Conservation (phyloP, 169 alveolate genomes). For the Cryptosporidium felis region DNA sequence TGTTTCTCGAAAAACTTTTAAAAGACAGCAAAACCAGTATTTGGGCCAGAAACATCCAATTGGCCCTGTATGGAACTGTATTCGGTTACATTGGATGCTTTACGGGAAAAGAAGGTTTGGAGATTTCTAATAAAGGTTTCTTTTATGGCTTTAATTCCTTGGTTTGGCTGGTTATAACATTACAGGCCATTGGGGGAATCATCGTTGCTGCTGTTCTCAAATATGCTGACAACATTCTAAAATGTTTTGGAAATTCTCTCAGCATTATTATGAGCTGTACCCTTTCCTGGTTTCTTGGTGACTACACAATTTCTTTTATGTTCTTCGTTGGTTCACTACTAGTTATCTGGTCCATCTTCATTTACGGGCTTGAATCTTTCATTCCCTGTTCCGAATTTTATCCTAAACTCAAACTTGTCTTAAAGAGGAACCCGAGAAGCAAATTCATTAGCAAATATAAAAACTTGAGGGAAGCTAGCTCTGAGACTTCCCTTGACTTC, state of each 20-base stretch:
- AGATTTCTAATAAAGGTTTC: slow-evolving; percentile 70
- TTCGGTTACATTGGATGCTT: slow-evolving; percentile 71
- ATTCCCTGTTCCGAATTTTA: slow-evolving; percentile 6
- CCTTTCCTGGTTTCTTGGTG: slow-evolving; percentile 59
- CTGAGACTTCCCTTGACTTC: slow-evolving; percentile 12
- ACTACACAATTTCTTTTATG: slow-evolving; percentile 6
- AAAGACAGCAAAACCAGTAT: slow-evolving; percentile 73
- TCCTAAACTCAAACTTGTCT: neutral
- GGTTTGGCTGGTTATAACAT: slow-evolving; percentile 73
- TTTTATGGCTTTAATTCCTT: slow-evolving; percentile 76
- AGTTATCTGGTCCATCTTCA: slow-evolving; percentile 65
- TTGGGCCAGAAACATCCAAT: slow-evolving; percentile 81
- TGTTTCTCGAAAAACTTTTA: slow-evolving; percentile 77
- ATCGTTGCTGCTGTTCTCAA: slow-evolving; percentile 83
- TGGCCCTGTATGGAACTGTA: slow-evolving; percentile 76
- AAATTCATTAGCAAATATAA: slow-evolving; percentile 32
- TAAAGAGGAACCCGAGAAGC: slow-evolving; percentile 34
- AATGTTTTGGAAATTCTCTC: slow-evolving; percentile 77
- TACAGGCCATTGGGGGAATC: slow-evolving; percentile 83
- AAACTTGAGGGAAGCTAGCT: slow-evolving; percentile 40
- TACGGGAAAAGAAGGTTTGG: slow-evolving; percentile 70
- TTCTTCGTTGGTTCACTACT: slow-evolving; percentile 36
- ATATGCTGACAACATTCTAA: slow-evolving; percentile 83
- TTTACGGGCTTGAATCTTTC: slow-evolving; percentile 27
- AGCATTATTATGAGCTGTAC: slow-evolving; percentile 73